A percentile compares a stretch with the other conserved stretches of the same genome.
phyloP scores from a whole-genome alignment of 768 basidiomycete genomes.

The Hydnum rufescens region DNA sequence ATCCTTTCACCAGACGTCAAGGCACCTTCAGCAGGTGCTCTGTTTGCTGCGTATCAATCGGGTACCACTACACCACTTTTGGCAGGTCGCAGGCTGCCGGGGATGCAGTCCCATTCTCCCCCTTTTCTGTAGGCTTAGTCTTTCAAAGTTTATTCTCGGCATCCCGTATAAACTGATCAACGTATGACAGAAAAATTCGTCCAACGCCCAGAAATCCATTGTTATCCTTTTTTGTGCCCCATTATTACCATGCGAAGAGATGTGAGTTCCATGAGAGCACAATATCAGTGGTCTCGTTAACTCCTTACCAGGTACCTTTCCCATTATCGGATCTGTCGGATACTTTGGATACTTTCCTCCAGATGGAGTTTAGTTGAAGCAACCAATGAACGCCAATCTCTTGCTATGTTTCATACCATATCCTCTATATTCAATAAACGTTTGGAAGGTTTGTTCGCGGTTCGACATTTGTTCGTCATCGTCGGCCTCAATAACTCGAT shows the following conservation, averaged over 20 bases:
- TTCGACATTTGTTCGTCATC: too few relatives aligned
- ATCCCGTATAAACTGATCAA: conserved; percentile 9
- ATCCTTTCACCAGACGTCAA: too few relatives aligned
- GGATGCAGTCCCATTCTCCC: conserved; percentile 19
- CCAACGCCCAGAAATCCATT: conserved; percentile 31
- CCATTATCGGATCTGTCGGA: too few relatives aligned
- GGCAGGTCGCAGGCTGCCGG: conserved; percentile 33
- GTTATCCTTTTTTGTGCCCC: too few relatives aligned
- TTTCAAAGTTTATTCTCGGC: conserved; percentile 5
- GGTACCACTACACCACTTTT: conserved; percentile 31
- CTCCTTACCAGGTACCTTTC: too few relatives aligned
- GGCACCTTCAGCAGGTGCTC: conserved; percentile 28
- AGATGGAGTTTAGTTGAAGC: conserved; percentile 39
- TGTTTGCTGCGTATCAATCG: conserved; percentile 36
- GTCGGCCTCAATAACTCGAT: conserved; percentile 1
- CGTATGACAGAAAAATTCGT: conserved; percentile 23
- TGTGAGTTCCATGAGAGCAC: too few relatives aligned
- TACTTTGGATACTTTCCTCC: too few relatives aligned
- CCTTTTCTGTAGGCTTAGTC: conserved; percentile 33
- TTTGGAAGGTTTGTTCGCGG: conserved; percentile 32
- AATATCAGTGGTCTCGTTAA: too few relatives aligned
- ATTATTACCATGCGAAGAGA: conserved; percentile 46
- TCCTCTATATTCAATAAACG: conserved; percentile 66
- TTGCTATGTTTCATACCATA: conserved; percentile 20
- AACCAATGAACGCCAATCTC: conserved; percentile 14